Evolutionary conservation across 805 yeast species (phyloP).

Genomic region (Kurtzmaniella fragi): DNA sequence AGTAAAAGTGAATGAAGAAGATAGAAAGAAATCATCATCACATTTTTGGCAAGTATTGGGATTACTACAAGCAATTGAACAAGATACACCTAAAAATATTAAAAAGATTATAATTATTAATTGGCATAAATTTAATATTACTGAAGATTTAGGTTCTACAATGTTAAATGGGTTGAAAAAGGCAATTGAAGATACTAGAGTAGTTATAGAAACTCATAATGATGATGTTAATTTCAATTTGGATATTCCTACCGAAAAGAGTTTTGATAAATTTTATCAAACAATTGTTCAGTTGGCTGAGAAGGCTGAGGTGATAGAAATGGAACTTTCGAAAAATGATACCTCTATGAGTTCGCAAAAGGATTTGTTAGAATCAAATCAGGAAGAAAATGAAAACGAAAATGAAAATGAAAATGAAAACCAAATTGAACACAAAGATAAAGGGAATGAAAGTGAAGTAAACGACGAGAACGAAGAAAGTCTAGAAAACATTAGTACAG

Average conservation of each 20-base stretch:
- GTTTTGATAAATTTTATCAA: slow-evolving; percentile 25
- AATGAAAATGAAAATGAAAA: slow-evolving; percentile 18
- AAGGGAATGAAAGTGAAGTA: slow-evolving; percentile 9
- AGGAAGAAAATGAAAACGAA: slow-evolving; percentile 16
- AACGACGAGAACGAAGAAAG: slow-evolving; percentile 7
- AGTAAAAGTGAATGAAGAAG: slow-evolving; percentile 44
- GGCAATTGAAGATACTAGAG: slow-evolving; percentile 29
- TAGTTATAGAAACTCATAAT: slow-evolving; percentile 16
- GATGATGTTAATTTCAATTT: slow-evolving; percentile 24
- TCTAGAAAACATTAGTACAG: background rate
- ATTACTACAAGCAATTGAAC: slow-evolving; percentile 46
- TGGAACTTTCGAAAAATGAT: slow-evolving; percentile 1
- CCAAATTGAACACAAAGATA: slow-evolving; percentile 5
- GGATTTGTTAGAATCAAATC: slow-evolving; percentile 5
- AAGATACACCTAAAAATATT: slow-evolving; percentile 45
- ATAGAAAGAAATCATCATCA: slow-evolving; percentile 36
- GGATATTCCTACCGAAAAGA: slow-evolving; percentile 25
- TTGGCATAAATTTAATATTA: slow-evolving; percentile 41
- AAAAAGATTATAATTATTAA: slow-evolving; percentile 50
- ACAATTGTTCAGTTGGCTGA: slow-evolving; percentile 17
- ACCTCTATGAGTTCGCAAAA: slow-evolving; percentile 6
- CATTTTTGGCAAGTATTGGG: slow-evolving; percentile 57
- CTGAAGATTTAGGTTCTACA: slow-evolving; percentile 22
- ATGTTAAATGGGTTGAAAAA: slow-evolving; percentile 27
- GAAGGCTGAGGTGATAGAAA: slow-evolving; percentile 19